phyloP scores from a whole-genome alignment of 2,329 filamentous ascomycete species.

The Apiospora koreana region DNA sequence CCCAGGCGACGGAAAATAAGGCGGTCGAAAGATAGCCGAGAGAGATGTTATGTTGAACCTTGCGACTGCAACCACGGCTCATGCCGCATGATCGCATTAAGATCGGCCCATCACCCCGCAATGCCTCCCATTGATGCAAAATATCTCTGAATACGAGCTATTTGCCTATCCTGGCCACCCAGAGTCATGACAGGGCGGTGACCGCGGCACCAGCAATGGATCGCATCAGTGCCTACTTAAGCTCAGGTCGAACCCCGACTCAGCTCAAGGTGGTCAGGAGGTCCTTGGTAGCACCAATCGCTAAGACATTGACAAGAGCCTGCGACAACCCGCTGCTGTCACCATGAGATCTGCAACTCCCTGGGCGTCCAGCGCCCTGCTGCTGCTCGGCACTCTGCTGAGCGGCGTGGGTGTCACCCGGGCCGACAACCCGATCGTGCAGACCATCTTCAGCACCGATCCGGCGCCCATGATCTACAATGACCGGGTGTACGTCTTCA shows the following conservation, averaged over 20 bases:
- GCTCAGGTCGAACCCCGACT: background rate
- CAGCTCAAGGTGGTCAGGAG: background rate
- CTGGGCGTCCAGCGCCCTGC: slow-evolving; percentile 3
- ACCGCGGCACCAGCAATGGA: background rate
- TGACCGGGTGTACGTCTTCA: slow-evolving; percentile 31
- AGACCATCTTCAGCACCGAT: slow-evolving; percentile 27
- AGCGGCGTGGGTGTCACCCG: slow-evolving; percentile 10
- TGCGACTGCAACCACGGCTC: background rate
- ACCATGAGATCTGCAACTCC: background rate
- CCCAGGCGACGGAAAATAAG: background rate
- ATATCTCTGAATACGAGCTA: background rate
- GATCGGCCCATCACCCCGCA: background rate
- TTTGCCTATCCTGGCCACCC: background rate
- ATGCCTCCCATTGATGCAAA: background rate
- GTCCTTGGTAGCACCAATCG: background rate
- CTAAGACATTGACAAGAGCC: background rate
- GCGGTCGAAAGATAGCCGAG: background rate
- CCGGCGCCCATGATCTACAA: slow-evolving; percentile 33
- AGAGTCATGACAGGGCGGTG: background rate
- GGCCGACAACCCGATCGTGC: slow-evolving; percentile 26
- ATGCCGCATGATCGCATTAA: background rate
- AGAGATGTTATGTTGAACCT: background rate
- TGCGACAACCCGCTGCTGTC: background rate
- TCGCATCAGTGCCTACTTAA: background rate
- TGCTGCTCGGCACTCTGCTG: slow-evolving; percentile 14